Conservation (phyloP, 495 filamentous ascomycete genomes). For the Clavariopsis aquatica region DNA sequence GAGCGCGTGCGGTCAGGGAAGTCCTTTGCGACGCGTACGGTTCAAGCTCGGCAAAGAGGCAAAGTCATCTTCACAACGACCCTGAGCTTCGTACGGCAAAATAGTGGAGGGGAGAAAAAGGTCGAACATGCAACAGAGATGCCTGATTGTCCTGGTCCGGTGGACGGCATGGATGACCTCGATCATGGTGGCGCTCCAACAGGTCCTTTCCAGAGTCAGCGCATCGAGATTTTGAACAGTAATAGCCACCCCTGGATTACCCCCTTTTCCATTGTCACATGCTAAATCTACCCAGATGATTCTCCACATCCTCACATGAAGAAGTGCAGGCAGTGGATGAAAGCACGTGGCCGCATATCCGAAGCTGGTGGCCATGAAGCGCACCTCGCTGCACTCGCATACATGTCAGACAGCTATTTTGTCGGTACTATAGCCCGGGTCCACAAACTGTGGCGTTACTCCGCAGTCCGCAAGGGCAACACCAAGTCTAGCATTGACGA, state of each 20-base stretch:
- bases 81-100: conserved; percentile 77
- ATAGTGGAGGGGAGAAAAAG: conserved; percentile 60
- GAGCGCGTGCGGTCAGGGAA: conserved; percentile 89
- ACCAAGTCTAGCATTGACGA: conserved; percentile 38
- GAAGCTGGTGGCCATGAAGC: conserved; percentile 59
- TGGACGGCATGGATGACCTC: conserved; percentile 34
- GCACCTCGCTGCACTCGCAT: conserved; percentile 84
- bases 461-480: conserved; percentile 42
- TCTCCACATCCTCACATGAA: conserved; percentile 53
- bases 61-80: conserved; percentile 93
- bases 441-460: conserved; percentile 62
- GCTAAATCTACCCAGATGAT: conserved; percentile 32
- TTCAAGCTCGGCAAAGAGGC: conserved; percentile 89
- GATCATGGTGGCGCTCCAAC: conserved; percentile 22
- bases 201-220: conserved; percentile 61
- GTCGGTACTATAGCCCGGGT: conserved; percentile 82
- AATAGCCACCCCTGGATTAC: neutral
- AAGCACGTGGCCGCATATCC: conserved; percentile 72
- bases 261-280: neutral
- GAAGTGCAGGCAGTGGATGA: conserved; percentile 74
- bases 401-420: conserved; percentile 89
- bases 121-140: conserved; percentile 64
- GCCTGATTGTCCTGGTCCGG: conserved; percentile 46
- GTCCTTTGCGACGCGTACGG: conserved; percentile 89
- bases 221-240: conserved; percentile 55